Base-by-base conservation (phyloP, 1,284 basidiomycete species). In the Trichosporon sp. region DNA sequence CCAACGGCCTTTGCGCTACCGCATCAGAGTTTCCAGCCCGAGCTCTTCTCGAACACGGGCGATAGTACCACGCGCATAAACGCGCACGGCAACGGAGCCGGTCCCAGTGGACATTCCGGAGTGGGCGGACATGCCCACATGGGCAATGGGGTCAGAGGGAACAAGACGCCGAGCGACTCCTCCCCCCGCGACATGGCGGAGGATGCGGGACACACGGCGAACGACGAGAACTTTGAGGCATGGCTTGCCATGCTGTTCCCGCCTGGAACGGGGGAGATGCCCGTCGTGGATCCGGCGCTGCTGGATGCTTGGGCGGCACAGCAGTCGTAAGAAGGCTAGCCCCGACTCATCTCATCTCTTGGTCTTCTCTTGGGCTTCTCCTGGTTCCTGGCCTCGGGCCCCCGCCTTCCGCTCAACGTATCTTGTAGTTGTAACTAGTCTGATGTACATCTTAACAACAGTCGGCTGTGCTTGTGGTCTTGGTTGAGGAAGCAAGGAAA, bases 171-270 rank as follows among this genome's bases (percentile, higher is more conserved):
- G 19, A 43, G 38, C 63, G 63, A 65, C 38, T 38, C 37, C 7
- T 10, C 19, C 6, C 6, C 51, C 11, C n/a, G n/a, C 1, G 37
- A 46, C 16, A n/a, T 31, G 2, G 16, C 32, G 2, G 59, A 63
- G 14, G 59, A 63, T 14, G 16, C 59, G 1, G 65, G 56, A 14
- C 70, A 65, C 3, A 61, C 64, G 14, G 59, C 64, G 5, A 67
- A 67, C 56, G 70, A 71, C 43, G 70, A 68, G 54, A 68, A 71
- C 56, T 71, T 71, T 21, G 70, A 71, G 21, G 68, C 68, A 16
- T 71, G 70, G 70, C 67, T 71, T 21, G 70, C 70, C 32, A 69
- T 69, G 67, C 70, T 71, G 31, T 71, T 71, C 70, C 70, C 70
- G 7, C 43, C 64, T 14, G 59, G 59, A 1, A 63, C 59, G 32